Percentiles rank a stretch among this genome's conserved stretches.
phyloP scores from a whole-genome alignment of 1,284 basidiomycete genomes.

The Irpex sp. region DNA sequence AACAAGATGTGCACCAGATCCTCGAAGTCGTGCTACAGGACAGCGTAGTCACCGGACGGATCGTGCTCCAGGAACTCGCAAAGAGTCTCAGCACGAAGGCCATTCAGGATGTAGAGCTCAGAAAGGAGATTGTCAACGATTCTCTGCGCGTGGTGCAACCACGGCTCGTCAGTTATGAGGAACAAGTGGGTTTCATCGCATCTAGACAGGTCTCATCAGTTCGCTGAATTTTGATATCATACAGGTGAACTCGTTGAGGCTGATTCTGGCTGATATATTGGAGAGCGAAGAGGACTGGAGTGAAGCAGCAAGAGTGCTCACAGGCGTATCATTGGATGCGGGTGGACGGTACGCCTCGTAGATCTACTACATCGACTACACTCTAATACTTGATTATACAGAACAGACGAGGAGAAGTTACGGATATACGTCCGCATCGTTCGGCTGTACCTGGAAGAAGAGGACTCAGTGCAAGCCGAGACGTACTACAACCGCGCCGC shows the following conservation, averaged over 20 bases:
- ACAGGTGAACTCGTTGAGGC: slow-evolving; percentile 79
- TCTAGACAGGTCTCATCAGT: slow-evolving; percentile 1
- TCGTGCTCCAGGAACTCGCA: slow-evolving; percentile 79
- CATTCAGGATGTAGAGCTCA: slow-evolving; percentile 50
- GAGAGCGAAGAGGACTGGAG: slow-evolving; percentile 91
- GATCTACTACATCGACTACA: not conserved
- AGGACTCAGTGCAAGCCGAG: slow-evolving; percentile 91
- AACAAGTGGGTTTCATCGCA: slow-evolving; percentile 63
- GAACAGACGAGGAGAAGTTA: slow-evolving; percentile 83
- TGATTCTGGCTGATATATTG: slow-evolving; percentile 85
- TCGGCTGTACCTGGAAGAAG: slow-evolving; percentile 91
- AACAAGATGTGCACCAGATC: slow-evolving; percentile 55
- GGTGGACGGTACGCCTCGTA: slow-evolving; percentile 61
- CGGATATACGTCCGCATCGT: slow-evolving; percentile 92
- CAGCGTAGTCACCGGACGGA: slow-evolving; percentile 75
- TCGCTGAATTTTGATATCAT: slow-evolving; percentile 2
- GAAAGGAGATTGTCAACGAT: slow-evolving; percentile 68
- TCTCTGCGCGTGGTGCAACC: slow-evolving; percentile 70
- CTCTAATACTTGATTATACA: slow-evolving; percentile 38
- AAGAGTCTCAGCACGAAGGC: slow-evolving; percentile 51
- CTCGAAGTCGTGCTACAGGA: slow-evolving; percentile 77
- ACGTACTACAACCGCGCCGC: slow-evolving; percentile 96
- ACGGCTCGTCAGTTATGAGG: slow-evolving; percentile 84
- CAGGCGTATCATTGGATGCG: slow-evolving; percentile 89
- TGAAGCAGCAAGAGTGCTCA: slow-evolving; percentile 85